Percentiles rank a stretch among this genome's conserved stretches.
These are phyloP conservation scores for Eucalyptus guilfoylei DNA, from an alignment of 345 rosid genomes.

Conservation along the genomic window DNA sequence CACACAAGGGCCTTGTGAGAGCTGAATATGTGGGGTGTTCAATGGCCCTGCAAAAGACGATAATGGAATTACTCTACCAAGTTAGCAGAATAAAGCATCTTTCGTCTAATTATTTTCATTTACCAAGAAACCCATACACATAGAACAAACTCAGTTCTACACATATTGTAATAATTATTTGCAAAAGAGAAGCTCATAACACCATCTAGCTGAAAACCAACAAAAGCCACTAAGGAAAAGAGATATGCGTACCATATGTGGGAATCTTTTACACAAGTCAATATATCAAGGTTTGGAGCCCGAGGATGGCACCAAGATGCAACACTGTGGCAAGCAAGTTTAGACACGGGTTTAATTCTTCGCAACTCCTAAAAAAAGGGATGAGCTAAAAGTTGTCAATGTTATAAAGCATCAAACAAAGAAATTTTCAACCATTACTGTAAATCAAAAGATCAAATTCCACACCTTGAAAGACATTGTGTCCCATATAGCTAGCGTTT, in stretches of 20 bases:
- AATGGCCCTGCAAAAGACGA: conserved; percentile 66
- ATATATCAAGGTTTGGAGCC: conserved; percentile 96
- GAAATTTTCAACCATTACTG: neutral
- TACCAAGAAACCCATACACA: neutral
- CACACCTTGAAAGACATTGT: conserved; percentile 91
- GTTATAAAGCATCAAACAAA: neutral
- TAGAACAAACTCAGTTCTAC: neutral
- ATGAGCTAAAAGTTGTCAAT: neutral
- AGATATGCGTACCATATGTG: conserved; percentile 67
- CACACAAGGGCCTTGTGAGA: conserved; percentile 94
- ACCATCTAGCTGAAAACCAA: neutral
- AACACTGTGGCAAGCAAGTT: conserved; percentile 91
- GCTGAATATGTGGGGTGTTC: conserved; percentile 98
- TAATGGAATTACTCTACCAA: neutral
- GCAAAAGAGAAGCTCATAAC: neutral
- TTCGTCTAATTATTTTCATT: neutral
- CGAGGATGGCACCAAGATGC: conserved; percentile 99
- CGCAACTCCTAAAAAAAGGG: conserved; percentile 65
- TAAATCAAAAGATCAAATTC: neutral
- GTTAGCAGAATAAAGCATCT: neutral
- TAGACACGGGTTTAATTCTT: conserved; percentile 94
- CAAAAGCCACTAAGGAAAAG: neutral
- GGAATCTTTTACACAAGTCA: conserved; percentile 96
- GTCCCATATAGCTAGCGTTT: conserved; percentile 98
- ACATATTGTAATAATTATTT: neutral